These are phyloP conservation scores for Fonsecaea erecta DNA, from an alignment of 2,329 filamentous ascomycete genomes.

Conservation along the genomic window DNA sequence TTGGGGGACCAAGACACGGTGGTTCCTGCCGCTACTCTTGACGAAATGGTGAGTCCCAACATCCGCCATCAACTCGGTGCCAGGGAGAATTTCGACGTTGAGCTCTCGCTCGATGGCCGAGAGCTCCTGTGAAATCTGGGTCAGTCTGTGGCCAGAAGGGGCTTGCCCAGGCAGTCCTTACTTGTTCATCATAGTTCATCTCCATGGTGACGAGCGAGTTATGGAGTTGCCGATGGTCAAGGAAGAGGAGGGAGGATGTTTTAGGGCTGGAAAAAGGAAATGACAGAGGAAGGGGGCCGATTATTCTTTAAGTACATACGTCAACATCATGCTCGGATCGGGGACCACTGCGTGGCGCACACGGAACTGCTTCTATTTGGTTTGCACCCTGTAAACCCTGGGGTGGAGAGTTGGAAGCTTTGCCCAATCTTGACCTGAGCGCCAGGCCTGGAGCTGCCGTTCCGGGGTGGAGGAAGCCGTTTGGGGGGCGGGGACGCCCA, in stretches of 20 bases:
- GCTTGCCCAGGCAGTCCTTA: slow-evolving; percentile 37
- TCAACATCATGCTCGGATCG: not conserved
- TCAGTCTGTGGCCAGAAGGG: not conserved
- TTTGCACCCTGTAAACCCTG: not conserved
- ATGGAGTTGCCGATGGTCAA: too few relatives aligned
- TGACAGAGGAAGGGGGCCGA: not conserved
- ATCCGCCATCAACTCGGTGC: slow-evolving; percentile 66
- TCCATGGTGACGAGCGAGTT: slow-evolving; percentile 46
- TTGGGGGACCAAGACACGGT: slow-evolving; percentile 56
- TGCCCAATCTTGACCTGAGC: not conserved
- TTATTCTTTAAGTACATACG: not conserved
- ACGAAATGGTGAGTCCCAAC: slow-evolving; percentile 68
- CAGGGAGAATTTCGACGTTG: slow-evolving; percentile 59
- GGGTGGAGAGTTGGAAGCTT: not conserved
- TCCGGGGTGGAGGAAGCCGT: not conserved
- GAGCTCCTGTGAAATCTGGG: slow-evolving; percentile 26
- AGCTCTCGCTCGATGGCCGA: slow-evolving; percentile 44
- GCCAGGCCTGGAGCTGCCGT: not conserved
- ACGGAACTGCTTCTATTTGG: not conserved
- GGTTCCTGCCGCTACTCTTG: slow-evolving; percentile 50
- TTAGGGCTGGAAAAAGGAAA: not conserved
- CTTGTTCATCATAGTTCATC: slow-evolving; percentile 53
- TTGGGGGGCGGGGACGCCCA: not conserved
- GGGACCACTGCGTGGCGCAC: not conserved
- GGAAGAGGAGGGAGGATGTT: not conserved